Evolutionary conservation across 441 rosid genomes (phyloP).

Genomic region (Syzygium syzygioides): DNA sequence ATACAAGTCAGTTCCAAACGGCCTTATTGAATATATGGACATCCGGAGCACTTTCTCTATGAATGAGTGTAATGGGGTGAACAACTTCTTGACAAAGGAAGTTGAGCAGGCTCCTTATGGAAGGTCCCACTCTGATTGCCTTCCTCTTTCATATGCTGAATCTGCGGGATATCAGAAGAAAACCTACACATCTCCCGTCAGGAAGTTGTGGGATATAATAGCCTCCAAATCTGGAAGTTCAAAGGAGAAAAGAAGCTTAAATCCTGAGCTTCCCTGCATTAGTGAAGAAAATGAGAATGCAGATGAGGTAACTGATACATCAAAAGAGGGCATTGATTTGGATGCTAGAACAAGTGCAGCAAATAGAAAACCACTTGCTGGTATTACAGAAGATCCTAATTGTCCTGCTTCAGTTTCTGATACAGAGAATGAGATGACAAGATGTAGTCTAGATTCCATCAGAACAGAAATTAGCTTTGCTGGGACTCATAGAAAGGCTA

Average conservation of each 20-base stretch:
- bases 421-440: slow-evolving; percentile 29
- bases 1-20: slow-evolving; percentile 60
- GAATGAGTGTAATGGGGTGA: slow-evolving; percentile 10
- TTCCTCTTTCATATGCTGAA: slow-evolving; percentile 32
- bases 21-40: slow-evolving; percentile 51
- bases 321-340: slow-evolving; percentile 26
- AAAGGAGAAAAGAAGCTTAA: slow-evolving; percentile 57
- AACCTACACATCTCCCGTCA: slow-evolving; percentile 51
- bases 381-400: slow-evolving; percentile 38
- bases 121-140: slow-evolving; percentile 39
- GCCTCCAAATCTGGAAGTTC: slow-evolving; percentile 59
- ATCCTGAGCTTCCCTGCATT: slow-evolving; percentile 82
- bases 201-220: slow-evolving; percentile 70
- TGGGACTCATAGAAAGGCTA: slow-evolving; percentile 34
- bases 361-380: slow-evolving; percentile 55
- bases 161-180: slow-evolving; percentile 38
- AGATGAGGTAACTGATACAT: slow-evolving; percentile 39
- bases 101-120: slow-evolving; percentile 22
- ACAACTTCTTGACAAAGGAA: slow-evolving; percentile 30
- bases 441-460: slow-evolving; percentile 66
- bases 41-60: slow-evolving; percentile 12
- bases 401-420: slow-evolving; percentile 41
- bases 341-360: slow-evolving; percentile 26
- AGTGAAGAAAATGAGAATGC: slow-evolving; percentile 70
- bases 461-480: slow-evolving; percentile 43